Evolutionary conservation across 78 protist species (phyloP), one percentile per base, ranked within the genome.

Genomic region (Acrasis kona): DNA sequence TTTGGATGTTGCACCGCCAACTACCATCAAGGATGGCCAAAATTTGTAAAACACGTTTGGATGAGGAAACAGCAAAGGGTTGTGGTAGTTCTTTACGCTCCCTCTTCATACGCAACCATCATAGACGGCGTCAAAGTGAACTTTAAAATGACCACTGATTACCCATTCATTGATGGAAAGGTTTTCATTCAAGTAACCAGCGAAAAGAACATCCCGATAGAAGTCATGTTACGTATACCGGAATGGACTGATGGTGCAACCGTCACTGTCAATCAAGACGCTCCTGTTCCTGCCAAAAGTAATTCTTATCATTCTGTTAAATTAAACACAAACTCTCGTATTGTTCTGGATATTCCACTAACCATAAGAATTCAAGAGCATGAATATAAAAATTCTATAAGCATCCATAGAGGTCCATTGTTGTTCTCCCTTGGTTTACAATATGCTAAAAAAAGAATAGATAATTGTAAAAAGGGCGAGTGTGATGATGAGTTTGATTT

Each of bases 1-100:
- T 81, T 32, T 58, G 85, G 85, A 19, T 81, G 85, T 68, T 81
- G 85, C 79, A 81, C 85, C 4, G 85, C 85, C 39, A 81, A 81
- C 73, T 74, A 61, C 38, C 1, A 74, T 61, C 85, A 81, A 40
- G 85, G 74, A 28, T 70, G 74, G 74, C 74, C 74, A 28, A 70
- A 70, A 58, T 70, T 70, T 31, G 74, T 58, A 29, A 7, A 5
- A 19, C 5, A 70, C 8, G 36, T 70, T 30, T 39, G 65, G 9
- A 28, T 2, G 71, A 30, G 27, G 71, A 38, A 67, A 10, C 10
- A 28, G 12, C 68, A 29, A 28, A 12, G 37, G 68, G 12, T 29
- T 28, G 12, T 40, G 12, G 71, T 28, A 10, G 12, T 67, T 40
- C 12, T 67, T n/a, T 67, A 30, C 71, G 71, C 35, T 12, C 71